These are phyloP conservation scores for Staphylotrichum longicolle DNA, from an alignment of 495 filamentous ascomycete species.

Conservation along the genomic window DNA sequence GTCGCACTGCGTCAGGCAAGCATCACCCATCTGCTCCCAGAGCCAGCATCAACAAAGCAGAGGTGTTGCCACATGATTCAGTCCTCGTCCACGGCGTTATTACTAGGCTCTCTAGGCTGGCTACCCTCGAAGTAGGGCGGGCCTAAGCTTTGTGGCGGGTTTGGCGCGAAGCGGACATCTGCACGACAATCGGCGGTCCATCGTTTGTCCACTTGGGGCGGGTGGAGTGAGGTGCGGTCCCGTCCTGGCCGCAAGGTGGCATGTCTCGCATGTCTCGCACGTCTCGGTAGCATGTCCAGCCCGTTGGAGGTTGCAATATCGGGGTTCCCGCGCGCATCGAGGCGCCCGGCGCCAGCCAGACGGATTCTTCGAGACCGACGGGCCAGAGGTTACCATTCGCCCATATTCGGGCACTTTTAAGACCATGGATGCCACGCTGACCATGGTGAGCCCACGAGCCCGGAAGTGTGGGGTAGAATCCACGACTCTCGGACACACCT, in stretches of 20 bases:
- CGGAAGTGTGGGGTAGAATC: conserved; percentile 24
- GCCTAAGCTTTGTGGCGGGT: conserved; percentile 30
- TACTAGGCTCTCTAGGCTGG: too few species aligned
- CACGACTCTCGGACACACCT: conserved; percentile 9
- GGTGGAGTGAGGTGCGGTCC: too few species aligned
- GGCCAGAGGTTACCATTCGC: conserved; percentile 12
- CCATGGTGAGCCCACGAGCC: conserved; percentile 12
- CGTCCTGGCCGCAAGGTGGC: too few species aligned
- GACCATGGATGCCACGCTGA: conserved; percentile 22
- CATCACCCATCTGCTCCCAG: background rate
- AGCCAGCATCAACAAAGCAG: background rate
- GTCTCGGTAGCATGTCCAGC: conserved; percentile 16
- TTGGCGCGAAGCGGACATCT: background rate
- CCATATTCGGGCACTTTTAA: conserved; percentile 6
- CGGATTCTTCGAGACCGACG: background rate
- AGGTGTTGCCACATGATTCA: background rate
- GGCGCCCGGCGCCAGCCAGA: conserved; percentile 20
- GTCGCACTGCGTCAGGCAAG: conserved; percentile 2
- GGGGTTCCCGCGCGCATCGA: conserved; percentile 16
- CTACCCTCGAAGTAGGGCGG: background rate
- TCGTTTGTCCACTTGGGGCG: background rate
- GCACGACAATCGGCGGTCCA: background rate
- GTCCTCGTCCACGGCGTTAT: background rate
- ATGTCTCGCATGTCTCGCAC: too few species aligned
- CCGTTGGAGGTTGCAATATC: conserved; percentile 33